Evolutionary conservation across 768 basidiomycete species (phyloP).

Genomic region (Hygrophorus russula): DNA sequence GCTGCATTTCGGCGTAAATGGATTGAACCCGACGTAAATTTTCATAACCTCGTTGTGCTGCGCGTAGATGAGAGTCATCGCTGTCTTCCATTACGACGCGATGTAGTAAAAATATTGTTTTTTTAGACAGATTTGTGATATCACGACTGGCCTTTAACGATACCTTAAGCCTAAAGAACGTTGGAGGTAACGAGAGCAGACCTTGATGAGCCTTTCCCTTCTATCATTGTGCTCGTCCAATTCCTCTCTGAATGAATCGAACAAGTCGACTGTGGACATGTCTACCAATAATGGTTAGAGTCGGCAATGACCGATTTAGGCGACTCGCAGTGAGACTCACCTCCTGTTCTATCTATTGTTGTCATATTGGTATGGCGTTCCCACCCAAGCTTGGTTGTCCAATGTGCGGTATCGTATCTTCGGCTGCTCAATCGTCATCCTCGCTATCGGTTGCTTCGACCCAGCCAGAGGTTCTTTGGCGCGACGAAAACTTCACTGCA

Average conservation of each 20-base stretch:
- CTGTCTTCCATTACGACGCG: slow-evolving; percentile 38
- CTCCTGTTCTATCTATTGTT: neutral
- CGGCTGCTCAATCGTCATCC: slow-evolving; percentile 34
- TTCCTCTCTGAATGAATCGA: slow-evolving; percentile 55
- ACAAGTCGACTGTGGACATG: slow-evolving; percentile 23
- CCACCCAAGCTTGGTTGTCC: slow-evolving; percentile 61
- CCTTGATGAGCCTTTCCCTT: slow-evolving; percentile 87
- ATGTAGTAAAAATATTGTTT: slow-evolving; percentile 87
- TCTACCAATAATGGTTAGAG: slow-evolving; percentile 9
- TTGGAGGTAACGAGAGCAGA: slow-evolving; percentile 16
- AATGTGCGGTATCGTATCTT: slow-evolving; percentile 62
- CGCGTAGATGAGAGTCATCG: slow-evolving; percentile 22
- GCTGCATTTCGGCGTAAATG: slow-evolving; percentile 50
- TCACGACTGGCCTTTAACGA: slow-evolving; percentile 62
- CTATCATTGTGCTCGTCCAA: slow-evolving; percentile 81
- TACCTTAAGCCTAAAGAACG: slow-evolving; percentile 1
- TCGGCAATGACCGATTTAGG: slow-evolving; percentile 7
- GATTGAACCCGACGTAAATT: slow-evolving; percentile 59
- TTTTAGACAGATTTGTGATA: slow-evolving; percentile 86
- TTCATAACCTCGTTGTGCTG: slow-evolving; percentile 38
- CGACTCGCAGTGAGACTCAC: neutral
- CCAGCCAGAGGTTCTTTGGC: slow-evolving; percentile 57
- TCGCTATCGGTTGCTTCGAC: slow-evolving; percentile 34
- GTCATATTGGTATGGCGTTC: slow-evolving; percentile 41
- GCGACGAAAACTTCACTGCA: slow-evolving; percentile 66